Conservation (phyloP, 208 protist species). For the Acanthamoeba healyi region DNA sequence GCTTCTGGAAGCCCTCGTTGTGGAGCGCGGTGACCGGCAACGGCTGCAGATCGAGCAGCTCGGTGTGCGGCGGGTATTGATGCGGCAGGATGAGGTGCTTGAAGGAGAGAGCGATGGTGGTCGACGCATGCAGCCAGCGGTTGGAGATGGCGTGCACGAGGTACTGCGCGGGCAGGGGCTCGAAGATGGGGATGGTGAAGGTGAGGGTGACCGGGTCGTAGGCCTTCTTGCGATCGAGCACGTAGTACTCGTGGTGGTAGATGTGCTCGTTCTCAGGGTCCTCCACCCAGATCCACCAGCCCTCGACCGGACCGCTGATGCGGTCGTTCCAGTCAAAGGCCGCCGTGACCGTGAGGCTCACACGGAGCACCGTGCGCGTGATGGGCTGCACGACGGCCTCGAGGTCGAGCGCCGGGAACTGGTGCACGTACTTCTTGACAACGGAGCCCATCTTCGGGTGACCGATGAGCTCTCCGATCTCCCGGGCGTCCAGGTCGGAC, state of each 20-base stretch:
- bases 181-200: slow-evolving; percentile 97
- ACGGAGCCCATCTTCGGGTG: slow-evolving; percentile 87
- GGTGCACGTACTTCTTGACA: slow-evolving; percentile 91
- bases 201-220: slow-evolving; percentile 89
- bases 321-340: slow-evolving; percentile 96
- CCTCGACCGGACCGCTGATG: slow-evolving; percentile 95
- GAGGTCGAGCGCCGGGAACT: slow-evolving; percentile 95
- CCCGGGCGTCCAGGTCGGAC: slow-evolving; percentile 85
- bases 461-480: slow-evolving; percentile 85
- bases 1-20: slow-evolving; percentile 92
- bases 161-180: slow-evolving; percentile 97
- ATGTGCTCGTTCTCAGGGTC: slow-evolving; percentile 97
- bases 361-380: slow-evolving; percentile 95
- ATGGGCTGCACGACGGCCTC: slow-evolving; percentile 97
- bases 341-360: slow-evolving; percentile 91
- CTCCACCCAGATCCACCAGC: slow-evolving; percentile 98
- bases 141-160: slow-evolving; percentile 81
- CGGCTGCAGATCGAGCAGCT: slow-evolving; percentile 96
- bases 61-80: slow-evolving; percentile 95
- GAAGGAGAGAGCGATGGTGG: slow-evolving; percentile 95
- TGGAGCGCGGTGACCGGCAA: slow-evolving; percentile 94
- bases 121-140: slow-evolving; percentile 85
- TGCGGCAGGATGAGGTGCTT: slow-evolving; percentile 97
- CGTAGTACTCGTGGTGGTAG: slow-evolving; percentile 91
- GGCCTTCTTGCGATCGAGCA: slow-evolving; percentile 82